A percentile compares a stretch with the other conserved stretches of the same genome.
Conservation (phyloP, 2,329 filamentous ascomycete genomes). For the Moelleriella libera region DNA sequence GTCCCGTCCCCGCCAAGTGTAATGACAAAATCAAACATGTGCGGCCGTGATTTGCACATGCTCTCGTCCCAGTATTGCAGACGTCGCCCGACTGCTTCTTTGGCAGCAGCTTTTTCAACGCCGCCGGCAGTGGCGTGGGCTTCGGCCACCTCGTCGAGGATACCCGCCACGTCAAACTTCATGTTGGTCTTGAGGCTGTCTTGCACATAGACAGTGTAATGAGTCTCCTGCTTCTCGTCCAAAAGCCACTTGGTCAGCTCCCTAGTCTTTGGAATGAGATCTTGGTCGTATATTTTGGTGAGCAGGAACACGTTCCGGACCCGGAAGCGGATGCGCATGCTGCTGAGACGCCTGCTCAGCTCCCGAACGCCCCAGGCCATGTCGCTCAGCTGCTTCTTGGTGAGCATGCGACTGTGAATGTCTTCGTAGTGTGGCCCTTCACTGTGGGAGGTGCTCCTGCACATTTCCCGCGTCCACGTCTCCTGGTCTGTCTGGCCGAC, state of each 20-base stretch:
- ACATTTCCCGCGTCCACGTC: constrained; percentile 36
- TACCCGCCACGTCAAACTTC: constrained; percentile 56
- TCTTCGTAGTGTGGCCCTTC: constrained; percentile 22
- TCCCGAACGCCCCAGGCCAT: constrained; percentile 96
- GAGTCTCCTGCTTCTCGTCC: constrained; percentile 47
- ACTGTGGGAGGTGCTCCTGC: constrained; percentile 24
- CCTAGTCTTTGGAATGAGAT: constrained; percentile 62
- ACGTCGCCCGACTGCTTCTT: constrained; percentile 29
- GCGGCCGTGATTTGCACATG: constrained; percentile 63
- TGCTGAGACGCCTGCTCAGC: constrained; percentile 72
- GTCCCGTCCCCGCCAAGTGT: constrained; percentile 94
- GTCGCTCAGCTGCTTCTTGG: constrained; percentile 86
- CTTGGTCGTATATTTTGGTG: constrained; percentile 81
- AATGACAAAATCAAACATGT: constrained; percentile 86
- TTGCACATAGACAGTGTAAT: constrained; percentile 75
- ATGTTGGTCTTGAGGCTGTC: constrained; percentile 56
- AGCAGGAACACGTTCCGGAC: constrained; percentile 77
- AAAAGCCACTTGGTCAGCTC: constrained; percentile 73
- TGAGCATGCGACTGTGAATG: constrained; percentile 59
- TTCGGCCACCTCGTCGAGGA: constrained; percentile 47
- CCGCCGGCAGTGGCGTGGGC: constrained; percentile 24
- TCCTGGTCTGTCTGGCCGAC: constrained; percentile 42
- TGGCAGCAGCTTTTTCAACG: constrained; percentile 17
- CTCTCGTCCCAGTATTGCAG: constrained; percentile 73
- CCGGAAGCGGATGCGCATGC: constrained; percentile 67